phyloP scores from a whole-genome alignment of 495 filamentous ascomycete genomes.

The Jackrogersella minutella region DNA sequence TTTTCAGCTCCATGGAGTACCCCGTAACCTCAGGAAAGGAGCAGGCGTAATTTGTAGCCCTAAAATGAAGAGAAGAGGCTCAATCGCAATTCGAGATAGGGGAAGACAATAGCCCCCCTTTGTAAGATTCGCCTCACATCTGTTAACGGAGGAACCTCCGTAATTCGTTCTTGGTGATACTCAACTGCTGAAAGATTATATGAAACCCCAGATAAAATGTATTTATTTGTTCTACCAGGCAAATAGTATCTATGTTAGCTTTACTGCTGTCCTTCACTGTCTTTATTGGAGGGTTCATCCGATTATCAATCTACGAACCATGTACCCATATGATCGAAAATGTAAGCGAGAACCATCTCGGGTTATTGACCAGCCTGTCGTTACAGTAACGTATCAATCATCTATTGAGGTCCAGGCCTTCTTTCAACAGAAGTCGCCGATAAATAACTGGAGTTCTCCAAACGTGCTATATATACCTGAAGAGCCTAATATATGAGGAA shows the following conservation, averaged over 20 bases:
- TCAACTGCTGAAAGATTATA: not conserved
- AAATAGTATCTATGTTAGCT: not conserved
- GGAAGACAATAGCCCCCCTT: not conserved
- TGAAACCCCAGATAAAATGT: not conserved
- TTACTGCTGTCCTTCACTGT: not conserved
- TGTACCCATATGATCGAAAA: not conserved
- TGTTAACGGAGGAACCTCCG: not conserved
- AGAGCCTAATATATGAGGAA: not conserved
- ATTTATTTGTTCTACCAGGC: too few species aligned
- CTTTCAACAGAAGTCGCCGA: not conserved
- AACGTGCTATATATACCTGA: not conserved
- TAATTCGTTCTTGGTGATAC: not conserved
- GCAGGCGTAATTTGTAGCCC: not conserved
- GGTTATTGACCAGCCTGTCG: not conserved
- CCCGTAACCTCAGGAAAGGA: not conserved
- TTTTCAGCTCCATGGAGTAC: slow-evolving; percentile 2
- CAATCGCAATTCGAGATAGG: not conserved
- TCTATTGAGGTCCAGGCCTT: not conserved
- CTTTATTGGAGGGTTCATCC: not conserved
- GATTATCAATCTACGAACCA: not conserved
- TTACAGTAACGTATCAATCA: not conserved
- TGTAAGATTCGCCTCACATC: too few species aligned
- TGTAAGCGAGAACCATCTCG: not conserved
- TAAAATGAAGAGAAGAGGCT: not conserved
- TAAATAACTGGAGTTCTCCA: not conserved